Conservation (phyloP, 805 yeast genomes). For the Candida vaughaniae region DNA sequence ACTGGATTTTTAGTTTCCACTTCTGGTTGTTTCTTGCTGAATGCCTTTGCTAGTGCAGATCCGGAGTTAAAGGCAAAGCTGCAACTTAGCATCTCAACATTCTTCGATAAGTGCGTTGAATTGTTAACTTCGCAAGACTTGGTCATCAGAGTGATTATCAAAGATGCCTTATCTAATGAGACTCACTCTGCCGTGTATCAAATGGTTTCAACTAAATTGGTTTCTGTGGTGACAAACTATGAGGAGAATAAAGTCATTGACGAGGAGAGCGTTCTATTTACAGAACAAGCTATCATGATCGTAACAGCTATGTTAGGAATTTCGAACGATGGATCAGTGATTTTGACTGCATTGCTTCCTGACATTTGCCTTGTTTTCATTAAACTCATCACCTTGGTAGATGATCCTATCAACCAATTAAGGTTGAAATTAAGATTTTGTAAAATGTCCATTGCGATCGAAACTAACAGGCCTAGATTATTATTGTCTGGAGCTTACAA, state of each 20-base stretch:
- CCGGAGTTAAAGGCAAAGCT: conserved; percentile 28
- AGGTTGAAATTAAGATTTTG: conserved; percentile 46
- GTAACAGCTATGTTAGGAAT: conserved; percentile 38
- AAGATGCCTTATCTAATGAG: conserved; percentile 68
- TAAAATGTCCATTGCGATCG: conserved; percentile 34
- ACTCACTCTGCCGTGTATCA: conserved; percentile 58
- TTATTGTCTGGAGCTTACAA: conserved; percentile 47
- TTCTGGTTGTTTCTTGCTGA: conserved; percentile 57
- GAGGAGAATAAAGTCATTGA: conserved; percentile 23
- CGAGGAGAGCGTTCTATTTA: conserved; percentile 34
- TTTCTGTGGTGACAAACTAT: conserved; percentile 33
- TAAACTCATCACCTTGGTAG: conserved; percentile 27
- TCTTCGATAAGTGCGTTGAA: conserved; percentile 50
- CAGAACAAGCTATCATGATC: conserved; percentile 52
- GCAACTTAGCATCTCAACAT: conserved; percentile 40
- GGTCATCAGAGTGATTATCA: conserved; percentile 64
- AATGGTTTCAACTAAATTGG: conserved; percentile 46
- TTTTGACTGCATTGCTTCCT: conserved; percentile 31
- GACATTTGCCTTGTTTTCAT: conserved; percentile 26
- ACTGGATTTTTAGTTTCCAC: conserved; percentile 73
- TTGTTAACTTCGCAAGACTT: conserved; percentile 49
- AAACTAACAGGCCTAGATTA: conserved; percentile 27
- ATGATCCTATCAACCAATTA: conserved; percentile 27
- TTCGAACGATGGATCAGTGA: conserved; percentile 36
- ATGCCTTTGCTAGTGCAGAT: conserved; percentile 24